Evolutionary conservation across 805 yeast genomes (phyloP).

Genomic region (Metschnikowia bowlesiae): DNA sequence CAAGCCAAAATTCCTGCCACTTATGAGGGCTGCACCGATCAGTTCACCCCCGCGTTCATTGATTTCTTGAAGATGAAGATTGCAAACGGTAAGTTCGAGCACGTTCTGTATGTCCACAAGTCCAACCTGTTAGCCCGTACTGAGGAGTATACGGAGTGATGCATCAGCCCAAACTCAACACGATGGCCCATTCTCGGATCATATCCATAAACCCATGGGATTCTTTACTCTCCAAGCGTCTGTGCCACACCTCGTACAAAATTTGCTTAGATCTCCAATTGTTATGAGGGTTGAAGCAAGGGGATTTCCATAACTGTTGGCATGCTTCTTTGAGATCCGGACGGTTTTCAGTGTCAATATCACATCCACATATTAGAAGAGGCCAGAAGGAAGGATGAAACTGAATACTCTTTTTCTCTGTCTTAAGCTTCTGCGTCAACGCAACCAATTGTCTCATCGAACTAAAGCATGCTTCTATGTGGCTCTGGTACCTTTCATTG

Average conservation of each 20-base stretch:
- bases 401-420: conserved; percentile 12
- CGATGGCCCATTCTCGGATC: conserved; percentile 51
- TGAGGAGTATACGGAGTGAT: neutral
- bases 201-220: conserved; percentile 48
- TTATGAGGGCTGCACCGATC: conserved; percentile 9
- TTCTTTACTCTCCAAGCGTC: conserved; percentile 32
- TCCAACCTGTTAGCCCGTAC: neutral
- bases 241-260: conserved; percentile 47
- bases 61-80: conserved; percentile 2
- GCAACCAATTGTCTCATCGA: conserved; percentile 29
- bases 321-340: conserved; percentile 27
- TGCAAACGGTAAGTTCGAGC: conserved; percentile 5
- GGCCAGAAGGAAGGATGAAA: conserved; percentile 48
- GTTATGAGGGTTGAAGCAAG: conserved; percentile 24
- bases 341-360: conserved; percentile 21
- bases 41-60: conserved; percentile 12
- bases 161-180: conserved; percentile 31
- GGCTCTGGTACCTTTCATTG: conserved; percentile 29
- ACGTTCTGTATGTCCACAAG: conserved; percentile 6
- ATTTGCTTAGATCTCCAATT: conserved; percentile 57
- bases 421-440: conserved; percentile 10
- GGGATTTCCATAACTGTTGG: conserved; percentile 29
- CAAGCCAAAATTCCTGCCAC: neutral
- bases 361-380: conserved; percentile 37
- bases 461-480: conserved; percentile 30